Evolutionary conservation across 1,139 yeast species (phyloP).

Genomic region (Yamadazyma membranifaciens): DNA sequence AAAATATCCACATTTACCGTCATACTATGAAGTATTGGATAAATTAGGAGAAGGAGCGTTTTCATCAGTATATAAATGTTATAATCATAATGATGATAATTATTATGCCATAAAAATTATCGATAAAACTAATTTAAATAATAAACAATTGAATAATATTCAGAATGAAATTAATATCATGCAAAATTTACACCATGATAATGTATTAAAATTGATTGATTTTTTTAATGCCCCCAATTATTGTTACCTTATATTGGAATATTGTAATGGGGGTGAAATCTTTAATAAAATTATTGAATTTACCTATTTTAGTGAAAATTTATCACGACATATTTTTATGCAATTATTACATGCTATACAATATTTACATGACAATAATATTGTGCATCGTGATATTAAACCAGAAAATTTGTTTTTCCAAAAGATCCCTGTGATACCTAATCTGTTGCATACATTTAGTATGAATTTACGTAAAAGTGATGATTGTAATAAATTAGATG

Average conservation of each 20-base stretch:
- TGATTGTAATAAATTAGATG: slow-evolving; percentile 76
- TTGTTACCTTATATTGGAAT: slow-evolving; percentile 80
- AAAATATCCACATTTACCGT: slow-evolving; percentile 24
- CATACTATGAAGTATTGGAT: slow-evolving; percentile 21
- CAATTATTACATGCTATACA: slow-evolving; percentile 84
- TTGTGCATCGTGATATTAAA: slow-evolving; percentile 93
- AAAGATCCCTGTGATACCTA: slow-evolving; percentile 43
- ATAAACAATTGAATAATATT: slow-evolving; percentile 57
- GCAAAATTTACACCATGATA: slow-evolving; percentile 70
- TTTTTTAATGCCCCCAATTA: slow-evolving; percentile 54
- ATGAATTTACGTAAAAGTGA: slow-evolving; percentile 62
- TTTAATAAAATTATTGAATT: slow-evolving; percentile 89
- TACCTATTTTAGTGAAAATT: slow-evolving; percentile 85
- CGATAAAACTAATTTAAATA: slow-evolving; percentile 55
- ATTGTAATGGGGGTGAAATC: slow-evolving; percentile 90
- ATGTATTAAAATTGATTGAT: slow-evolving; percentile 69
- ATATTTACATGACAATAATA: slow-evolving; percentile 80
- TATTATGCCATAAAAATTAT: slow-evolving; percentile 84
- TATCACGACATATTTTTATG: slow-evolving; percentile 77
- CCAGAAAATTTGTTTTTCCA: slow-evolving; percentile 87
- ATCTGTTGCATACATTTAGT: slow-evolving; percentile 40
- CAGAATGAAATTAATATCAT: slow-evolving; percentile 83
- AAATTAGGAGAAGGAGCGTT: slow-evolving; percentile 85
- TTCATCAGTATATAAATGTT: slow-evolving; percentile 78
- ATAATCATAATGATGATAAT: slow-evolving; percentile 32